Percentiles rank a stretch among this genome's conserved stretches.
These are phyloP conservation scores for Panus rudis DNA, from an alignment of 768 basidiomycete species.

Conservation along the genomic window DNA sequence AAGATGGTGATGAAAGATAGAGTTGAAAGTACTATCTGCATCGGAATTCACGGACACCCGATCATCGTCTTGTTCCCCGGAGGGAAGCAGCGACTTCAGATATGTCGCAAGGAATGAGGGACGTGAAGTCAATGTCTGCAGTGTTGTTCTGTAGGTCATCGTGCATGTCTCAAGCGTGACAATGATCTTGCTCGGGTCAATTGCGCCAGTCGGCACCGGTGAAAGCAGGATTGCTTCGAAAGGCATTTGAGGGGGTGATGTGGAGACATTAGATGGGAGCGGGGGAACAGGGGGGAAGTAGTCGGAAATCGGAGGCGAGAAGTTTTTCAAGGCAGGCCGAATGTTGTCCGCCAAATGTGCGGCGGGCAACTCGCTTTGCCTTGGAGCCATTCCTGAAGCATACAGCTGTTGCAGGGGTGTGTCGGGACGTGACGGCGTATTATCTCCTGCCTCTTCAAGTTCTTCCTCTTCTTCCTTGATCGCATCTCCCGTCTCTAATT, in stretches of 20 bases:
- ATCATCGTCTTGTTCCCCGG: conserved; percentile 25
- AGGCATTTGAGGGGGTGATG: conserved; percentile 42
- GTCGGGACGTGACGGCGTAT: conserved; percentile 5
- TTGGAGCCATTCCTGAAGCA: conserved; percentile 4
- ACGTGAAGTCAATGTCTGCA: conserved; percentile 60
- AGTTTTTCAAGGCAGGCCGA: conserved; percentile 19
- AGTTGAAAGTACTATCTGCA: conserved; percentile 40
- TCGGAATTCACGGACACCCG: conserved; percentile 47
- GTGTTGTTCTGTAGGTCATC: conserved; percentile 53
- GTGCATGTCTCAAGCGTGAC: conserved; percentile 74
- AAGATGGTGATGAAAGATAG: conserved; percentile 57
- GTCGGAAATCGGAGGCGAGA: conserved; percentile 23
- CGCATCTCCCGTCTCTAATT: not conserved
- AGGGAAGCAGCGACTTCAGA: conserved; percentile 22
- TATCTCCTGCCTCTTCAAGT: not conserved
- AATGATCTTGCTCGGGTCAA: conserved; percentile 57
- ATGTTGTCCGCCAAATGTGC: conserved; percentile 13
- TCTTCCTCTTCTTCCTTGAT: conserved; percentile 9
- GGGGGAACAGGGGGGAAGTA: conserved; percentile 42
- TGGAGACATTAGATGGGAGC: conserved; percentile 38
- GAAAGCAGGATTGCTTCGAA: conserved; percentile 61
- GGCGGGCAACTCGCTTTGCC: conserved; percentile 8
- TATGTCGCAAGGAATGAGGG: conserved; percentile 54
- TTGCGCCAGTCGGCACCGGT: conserved; percentile 33
- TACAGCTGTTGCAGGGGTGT: conserved; percentile 7